phyloP scores from a whole-genome alignment of 805 yeast genomes.

The Kuraishia hungarica region DNA sequence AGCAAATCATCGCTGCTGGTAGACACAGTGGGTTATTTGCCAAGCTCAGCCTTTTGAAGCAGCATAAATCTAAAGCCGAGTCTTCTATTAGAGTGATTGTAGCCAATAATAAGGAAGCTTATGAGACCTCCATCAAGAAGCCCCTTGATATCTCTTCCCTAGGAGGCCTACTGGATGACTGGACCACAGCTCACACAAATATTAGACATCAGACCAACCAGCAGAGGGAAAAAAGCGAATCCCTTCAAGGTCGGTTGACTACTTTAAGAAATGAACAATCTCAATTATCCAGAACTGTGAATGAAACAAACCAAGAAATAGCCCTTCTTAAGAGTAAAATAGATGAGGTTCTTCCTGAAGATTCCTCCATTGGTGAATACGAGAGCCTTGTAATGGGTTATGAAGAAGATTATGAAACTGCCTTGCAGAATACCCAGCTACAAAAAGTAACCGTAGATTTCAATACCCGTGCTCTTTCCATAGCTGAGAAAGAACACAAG shows the following conservation, averaged over 20 bases:
- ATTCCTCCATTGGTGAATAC: slow-evolving; percentile 37
- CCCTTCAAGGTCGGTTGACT: not conserved
- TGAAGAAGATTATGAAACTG: slow-evolving; percentile 53
- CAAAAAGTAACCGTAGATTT: slow-evolving; percentile 61
- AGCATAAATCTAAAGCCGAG: slow-evolving; percentile 21
- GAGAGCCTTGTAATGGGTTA: slow-evolving; percentile 41
- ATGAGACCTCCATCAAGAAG: not conserved
- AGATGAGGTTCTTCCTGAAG: slow-evolving; percentile 26
- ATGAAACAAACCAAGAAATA: slow-evolving; percentile 4
- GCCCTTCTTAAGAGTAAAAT: slow-evolving; percentile 9
- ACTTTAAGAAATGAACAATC: not conserved
- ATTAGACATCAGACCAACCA: slow-evolving; percentile 4
- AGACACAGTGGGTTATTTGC: slow-evolving; percentile 54
- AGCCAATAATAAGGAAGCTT: slow-evolving; percentile 6
- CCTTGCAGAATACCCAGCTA: slow-evolving; percentile 60
- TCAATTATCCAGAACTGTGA: not conserved
- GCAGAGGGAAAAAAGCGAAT: slow-evolving; percentile 6
- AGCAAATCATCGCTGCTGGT: slow-evolving; percentile 40
- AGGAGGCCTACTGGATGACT: not conserved
- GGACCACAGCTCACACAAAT: not conserved
- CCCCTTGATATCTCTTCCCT: not conserved
- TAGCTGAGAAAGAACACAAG: slow-evolving; percentile 46
- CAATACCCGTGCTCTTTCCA: slow-evolving; percentile 58
- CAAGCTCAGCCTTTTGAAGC: slow-evolving; percentile 35
- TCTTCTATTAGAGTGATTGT: slow-evolving; percentile 9